These are phyloP conservation scores for Paraconiothyrium sp. DNA, from an alignment of 2,329 filamentous ascomycete species.

Conservation along the genomic window DNA sequence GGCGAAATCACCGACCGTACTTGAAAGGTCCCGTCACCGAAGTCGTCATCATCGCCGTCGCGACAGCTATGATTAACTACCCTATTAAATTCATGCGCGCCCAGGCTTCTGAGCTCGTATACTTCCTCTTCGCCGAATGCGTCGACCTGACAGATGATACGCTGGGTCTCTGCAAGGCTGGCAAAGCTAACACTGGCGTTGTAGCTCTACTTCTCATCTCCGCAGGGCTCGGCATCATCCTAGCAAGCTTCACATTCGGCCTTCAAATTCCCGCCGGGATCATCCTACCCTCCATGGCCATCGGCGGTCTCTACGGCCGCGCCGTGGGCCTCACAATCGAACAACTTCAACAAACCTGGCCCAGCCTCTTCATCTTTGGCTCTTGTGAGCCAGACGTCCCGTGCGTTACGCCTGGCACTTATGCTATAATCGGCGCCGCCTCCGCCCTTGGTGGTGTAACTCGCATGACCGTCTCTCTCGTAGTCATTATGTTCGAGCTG, in stretches of 20 bases:
- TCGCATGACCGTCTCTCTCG: conserved; percentile 96
- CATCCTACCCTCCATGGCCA: conserved; percentile 93
- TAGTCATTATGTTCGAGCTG: conserved; percentile 99
- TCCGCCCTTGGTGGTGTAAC: conserved; percentile 94
- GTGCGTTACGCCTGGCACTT: conserved; percentile 93
- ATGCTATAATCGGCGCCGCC: conserved; percentile 94
- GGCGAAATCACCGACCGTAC: conserved; percentile 76
- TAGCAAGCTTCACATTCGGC: conserved; percentile 90
- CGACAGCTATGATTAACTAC: conserved; percentile 92
- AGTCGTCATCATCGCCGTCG: conserved; percentile 78
- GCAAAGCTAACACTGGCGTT: conserved; percentile 81
- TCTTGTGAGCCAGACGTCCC: conserved; percentile 85
- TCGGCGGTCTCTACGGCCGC: conserved; percentile 89
- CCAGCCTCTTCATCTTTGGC: conserved; percentile 78
- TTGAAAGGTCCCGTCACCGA: conserved; percentile 77
- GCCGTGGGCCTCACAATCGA: conserved; percentile 90
- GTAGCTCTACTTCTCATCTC: conserved; percentile 85
- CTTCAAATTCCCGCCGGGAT: conserved; percentile 95
- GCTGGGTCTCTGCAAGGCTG: conserved; percentile 89
- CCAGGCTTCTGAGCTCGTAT: conserved; percentile 89
- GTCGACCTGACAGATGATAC: conserved; percentile 82
- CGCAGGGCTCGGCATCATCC: conserved; percentile 81
- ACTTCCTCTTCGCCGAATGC: conserved; percentile 91
- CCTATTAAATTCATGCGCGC: conserved; percentile 97
- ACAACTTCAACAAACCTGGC: conserved; percentile 83